Conservation (phyloP, 768 basidiomycete genomes). For the Favolaschia claudopus region DNA sequence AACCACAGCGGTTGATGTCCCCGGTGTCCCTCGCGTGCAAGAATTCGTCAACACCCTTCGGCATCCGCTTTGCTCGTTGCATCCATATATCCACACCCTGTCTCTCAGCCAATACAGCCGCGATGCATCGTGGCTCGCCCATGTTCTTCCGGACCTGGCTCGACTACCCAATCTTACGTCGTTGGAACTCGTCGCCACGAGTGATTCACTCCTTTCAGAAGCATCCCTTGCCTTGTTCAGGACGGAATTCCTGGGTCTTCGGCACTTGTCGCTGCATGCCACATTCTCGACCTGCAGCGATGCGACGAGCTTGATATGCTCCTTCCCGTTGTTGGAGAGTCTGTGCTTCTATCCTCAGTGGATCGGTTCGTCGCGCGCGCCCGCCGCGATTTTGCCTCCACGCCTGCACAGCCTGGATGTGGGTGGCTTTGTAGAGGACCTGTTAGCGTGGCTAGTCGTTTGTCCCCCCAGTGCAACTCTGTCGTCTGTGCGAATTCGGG, state of each 20-base stretch:
- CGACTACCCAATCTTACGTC: slow-evolving; percentile 17
- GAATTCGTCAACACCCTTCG: slow-evolving; percentile 18
- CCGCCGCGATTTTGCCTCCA: slow-evolving; percentile 6
- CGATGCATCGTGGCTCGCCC: slow-evolving; percentile 7
- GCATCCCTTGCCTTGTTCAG: slow-evolving; percentile 1
- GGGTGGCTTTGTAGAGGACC: slow-evolving; percentile 16
- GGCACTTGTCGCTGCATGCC: slow-evolving; percentile 10
- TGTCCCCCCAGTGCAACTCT: slow-evolving; percentile 8
- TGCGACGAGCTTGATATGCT: slow-evolving; percentile 17
- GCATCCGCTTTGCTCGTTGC: slow-evolving; percentile 15
- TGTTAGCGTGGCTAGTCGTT: slow-evolving; percentile 19
- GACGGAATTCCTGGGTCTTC: slow-evolving; percentile 11
- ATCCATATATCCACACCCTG: slow-evolving; percentile 16
- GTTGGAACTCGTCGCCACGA: slow-evolving; percentile 16
- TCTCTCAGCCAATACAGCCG: slow-evolving; percentile 7
- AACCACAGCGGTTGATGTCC: slow-evolving; percentile 13
- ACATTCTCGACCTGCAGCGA: slow-evolving; percentile 20
- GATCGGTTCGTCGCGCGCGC: slow-evolving; percentile 14
- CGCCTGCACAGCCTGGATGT: slow-evolving; percentile 18
- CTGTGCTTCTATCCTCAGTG: slow-evolving; percentile 14
- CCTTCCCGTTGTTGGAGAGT: slow-evolving; percentile 22
- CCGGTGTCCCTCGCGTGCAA: slow-evolving; percentile 16
- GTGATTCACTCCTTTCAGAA: slow-evolving; percentile 15
- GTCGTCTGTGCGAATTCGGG: slow-evolving; percentile 16
- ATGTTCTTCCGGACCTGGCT: slow-evolving; percentile 17